Evolutionary conservation across 208 protist genomes (phyloP).

Genomic region (Trypanosoma lewisi): DNA sequence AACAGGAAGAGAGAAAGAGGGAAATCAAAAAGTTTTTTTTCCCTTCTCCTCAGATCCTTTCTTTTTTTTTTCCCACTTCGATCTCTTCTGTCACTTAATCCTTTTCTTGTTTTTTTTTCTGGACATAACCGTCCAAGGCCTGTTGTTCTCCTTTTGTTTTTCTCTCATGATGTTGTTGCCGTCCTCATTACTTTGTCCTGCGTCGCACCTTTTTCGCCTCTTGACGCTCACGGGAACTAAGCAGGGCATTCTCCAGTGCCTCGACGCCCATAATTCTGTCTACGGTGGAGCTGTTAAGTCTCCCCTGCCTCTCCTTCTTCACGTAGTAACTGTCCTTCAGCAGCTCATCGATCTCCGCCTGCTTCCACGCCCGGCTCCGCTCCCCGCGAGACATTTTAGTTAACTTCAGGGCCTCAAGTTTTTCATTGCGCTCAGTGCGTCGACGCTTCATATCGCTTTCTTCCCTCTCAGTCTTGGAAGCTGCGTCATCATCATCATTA

Average conservation of each 20-base stretch:
- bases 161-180: no score
- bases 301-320: conserved; percentile 82
- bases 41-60: background rate
- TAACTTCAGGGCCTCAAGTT: conserved; percentile 77
- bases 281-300: conserved; percentile 53
- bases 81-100: background rate
- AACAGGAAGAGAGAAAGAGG: background rate
- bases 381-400: conserved; percentile 81
- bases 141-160: no score
- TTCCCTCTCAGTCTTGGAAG: conserved; percentile 13
- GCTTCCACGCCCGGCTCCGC: conserved; percentile 77
- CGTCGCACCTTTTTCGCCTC: conserved; percentile 66
- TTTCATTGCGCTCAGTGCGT: conserved; percentile 86
- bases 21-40: background rate
- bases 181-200: conserved; percentile 21
- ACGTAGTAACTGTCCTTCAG: conserved; percentile 91
- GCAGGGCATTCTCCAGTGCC: conserved; percentile 84
- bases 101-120: background rate
- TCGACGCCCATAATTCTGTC: conserved; percentile 84
- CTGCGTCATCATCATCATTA: background rate
- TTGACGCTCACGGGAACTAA: conserved; percentile 81
- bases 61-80: background rate
- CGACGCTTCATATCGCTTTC: conserved; percentile 42
- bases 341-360: conserved; percentile 86
- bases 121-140: no score